Conservation (phyloP, 1,284 basidiomycete genomes). For the Mycosarcoma mackinlayi region DNA sequence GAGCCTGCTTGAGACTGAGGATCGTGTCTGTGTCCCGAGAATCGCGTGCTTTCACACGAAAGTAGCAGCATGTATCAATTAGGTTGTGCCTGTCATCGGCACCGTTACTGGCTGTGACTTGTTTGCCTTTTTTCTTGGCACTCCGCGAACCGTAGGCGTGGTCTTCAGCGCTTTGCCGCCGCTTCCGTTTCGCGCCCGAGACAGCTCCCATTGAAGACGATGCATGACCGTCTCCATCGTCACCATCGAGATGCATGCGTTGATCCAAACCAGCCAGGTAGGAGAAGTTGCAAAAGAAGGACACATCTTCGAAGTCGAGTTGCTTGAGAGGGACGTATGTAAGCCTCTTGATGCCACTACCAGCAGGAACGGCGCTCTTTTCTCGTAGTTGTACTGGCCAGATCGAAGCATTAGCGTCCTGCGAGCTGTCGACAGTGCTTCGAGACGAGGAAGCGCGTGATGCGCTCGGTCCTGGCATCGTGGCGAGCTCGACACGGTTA, state of each 20-base stretch:
- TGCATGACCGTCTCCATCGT: too few species aligned
- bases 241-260: too few species aligned
- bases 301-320: constrained; percentile 47
- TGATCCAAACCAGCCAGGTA: too few species aligned
- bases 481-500: background rate
- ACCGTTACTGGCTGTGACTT: background rate
- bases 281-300: constrained; percentile 32
- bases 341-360: constrained; percentile 1
- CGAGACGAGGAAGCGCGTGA: background rate
- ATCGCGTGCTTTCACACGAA: constrained; percentile 27
- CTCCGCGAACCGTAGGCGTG: background rate
- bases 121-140: constrained; percentile 8
- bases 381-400: constrained; percentile 39
- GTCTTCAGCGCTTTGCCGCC: background rate
- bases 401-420: constrained; percentile 22
- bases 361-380: background rate
- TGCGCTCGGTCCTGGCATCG: background rate
- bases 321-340: constrained; percentile 14
- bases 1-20: constrained; percentile 18
- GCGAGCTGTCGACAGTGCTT: background rate
- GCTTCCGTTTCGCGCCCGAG: constrained; percentile 13
- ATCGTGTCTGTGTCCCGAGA: constrained; percentile 12
- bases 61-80: constrained; percentile 30
- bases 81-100: background rate
- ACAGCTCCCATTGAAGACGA: background rate